These are phyloP conservation scores for Saccharomycopsis malanga DNA, from an alignment of 805 yeast species.

Conservation along the genomic window DNA sequence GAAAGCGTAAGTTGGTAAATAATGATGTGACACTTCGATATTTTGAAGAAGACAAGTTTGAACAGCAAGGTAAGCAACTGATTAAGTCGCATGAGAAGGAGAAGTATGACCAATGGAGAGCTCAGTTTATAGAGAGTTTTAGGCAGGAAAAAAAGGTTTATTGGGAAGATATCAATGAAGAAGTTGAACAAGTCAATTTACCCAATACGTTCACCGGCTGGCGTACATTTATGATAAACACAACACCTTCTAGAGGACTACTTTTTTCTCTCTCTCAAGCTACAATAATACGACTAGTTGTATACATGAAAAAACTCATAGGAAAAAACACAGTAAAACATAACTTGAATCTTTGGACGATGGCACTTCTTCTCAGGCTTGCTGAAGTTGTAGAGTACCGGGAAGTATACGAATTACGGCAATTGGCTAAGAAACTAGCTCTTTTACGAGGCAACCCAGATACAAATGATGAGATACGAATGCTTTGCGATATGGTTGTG, in stretches of 20 bases:
- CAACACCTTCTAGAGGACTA: constrained; percentile 6
- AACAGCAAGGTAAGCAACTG: neutral
- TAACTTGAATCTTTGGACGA: constrained; percentile 11
- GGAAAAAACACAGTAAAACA: constrained; percentile 14
- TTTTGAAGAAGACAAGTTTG: neutral
- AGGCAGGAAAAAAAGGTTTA: too few relatives aligned
- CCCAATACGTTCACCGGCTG: constrained; percentile 21
- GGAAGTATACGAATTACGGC: constrained; percentile 17
- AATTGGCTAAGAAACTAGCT: constrained; percentile 10
- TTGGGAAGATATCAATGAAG: too few relatives aligned
- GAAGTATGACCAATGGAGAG: too few relatives aligned
- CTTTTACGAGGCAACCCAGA: neutral
- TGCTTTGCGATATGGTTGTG: constrained; percentile 14
- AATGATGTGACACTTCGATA: too few relatives aligned
- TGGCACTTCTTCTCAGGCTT: constrained; percentile 14
- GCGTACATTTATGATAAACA: constrained; percentile 20
- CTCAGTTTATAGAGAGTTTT: too few relatives aligned
- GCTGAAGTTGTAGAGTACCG: constrained; percentile 14
- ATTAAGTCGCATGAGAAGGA: too few relatives aligned
- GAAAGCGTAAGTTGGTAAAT: neutral
- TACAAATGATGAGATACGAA: constrained; percentile 1
- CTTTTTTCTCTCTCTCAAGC: constrained; percentile 8
- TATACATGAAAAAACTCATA: constrained; percentile 20
- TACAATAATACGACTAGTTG: constrained; percentile 11
- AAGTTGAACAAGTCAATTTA: too few relatives aligned